Conservation (phyloP, 2,329 filamentous ascomycete species). For the Aspergillus amoenus region DNA sequence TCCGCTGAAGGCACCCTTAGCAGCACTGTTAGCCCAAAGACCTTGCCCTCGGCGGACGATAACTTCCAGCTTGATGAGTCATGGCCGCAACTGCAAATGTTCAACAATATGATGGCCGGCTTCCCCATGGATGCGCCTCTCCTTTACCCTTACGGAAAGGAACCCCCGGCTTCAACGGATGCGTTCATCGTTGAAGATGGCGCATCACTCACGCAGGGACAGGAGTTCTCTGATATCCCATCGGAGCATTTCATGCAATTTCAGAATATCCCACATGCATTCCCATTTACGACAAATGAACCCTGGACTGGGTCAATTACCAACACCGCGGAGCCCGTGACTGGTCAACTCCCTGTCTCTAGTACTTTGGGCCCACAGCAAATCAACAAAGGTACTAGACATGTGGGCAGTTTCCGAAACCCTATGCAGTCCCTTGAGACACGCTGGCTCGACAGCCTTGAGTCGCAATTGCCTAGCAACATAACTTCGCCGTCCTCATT, state of each 20-base stretch:
- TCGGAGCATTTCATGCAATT: constrained; percentile 31
- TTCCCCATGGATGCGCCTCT: constrained; percentile 35
- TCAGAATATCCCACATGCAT: constrained; percentile 30
- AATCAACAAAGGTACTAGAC: constrained; percentile 19
- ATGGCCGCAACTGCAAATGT: constrained; percentile 39
- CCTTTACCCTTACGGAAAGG: constrained; percentile 36
- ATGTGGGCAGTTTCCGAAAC: constrained; percentile 23
- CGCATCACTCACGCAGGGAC: constrained; percentile 29
- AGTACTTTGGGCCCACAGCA: constrained; percentile 23
- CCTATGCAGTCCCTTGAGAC: constrained; percentile 33
- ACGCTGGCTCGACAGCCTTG: constrained; percentile 34
- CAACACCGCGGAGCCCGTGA: constrained; percentile 7
- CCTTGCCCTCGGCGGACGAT: constrained; percentile 38
- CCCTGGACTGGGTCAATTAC: constrained; percentile 26
- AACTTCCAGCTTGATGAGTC: constrained; percentile 38
- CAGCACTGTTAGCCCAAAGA: constrained; percentile 38
- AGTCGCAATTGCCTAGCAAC: constrained; percentile 32
- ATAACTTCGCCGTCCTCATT: constrained; percentile 28
- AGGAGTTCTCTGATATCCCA: constrained; percentile 30
- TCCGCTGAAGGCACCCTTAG: constrained; percentile 31
- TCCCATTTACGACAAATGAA: constrained; percentile 28
- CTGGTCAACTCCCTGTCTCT: constrained; percentile 8
- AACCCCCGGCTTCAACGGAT: constrained; percentile 22
- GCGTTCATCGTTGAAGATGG: constrained; percentile 39
- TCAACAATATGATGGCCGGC: constrained; percentile 31